phyloP scores from a whole-genome alignment of 306 rosid species.

The Castanea mollissima region DNA sequence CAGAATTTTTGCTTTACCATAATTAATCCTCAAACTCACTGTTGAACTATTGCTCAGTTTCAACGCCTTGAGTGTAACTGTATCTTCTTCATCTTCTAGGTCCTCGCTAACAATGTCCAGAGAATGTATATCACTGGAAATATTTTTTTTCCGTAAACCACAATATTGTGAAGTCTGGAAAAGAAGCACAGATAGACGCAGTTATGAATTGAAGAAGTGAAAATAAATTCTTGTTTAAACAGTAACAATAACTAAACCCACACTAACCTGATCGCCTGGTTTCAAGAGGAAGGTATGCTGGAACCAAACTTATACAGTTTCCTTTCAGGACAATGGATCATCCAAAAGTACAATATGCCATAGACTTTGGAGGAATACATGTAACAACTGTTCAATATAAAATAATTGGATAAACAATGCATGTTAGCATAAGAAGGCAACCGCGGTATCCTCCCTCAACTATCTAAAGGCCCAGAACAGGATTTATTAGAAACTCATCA shows the following conservation, averaged over 20 bases:
- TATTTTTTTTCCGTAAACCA: neutral
- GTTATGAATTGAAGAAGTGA: conserved; percentile 13
- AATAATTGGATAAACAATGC: neutral
- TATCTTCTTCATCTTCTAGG: conserved; percentile 15
- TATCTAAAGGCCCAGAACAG: neutral
- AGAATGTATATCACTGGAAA: neutral
- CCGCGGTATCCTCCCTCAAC: neutral
- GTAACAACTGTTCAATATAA: neutral
- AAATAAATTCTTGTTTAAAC: conserved; percentile 9
- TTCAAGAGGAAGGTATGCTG: neutral
- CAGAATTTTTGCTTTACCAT: neutral
- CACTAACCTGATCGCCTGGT: conserved; percentile 11
- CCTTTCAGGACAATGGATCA: neutral
- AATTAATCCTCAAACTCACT: conserved; percentile 35
- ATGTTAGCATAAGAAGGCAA: neutral
- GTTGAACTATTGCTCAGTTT: conserved; percentile 8
- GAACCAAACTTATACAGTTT: neutral
- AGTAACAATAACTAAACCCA: conserved; percentile 5
- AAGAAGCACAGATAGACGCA: conserved; percentile 14
- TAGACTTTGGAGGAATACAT: neutral
- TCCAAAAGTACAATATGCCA: neutral
- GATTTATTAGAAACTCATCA: neutral
- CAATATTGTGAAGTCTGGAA: neutral
- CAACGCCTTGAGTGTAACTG: conserved; percentile 11
- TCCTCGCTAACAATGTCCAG: neutral